Base-by-base conservation (phyloP, 1,284 basidiomycete genomes). In the Cryptococcus jaspeensis region DNA sequence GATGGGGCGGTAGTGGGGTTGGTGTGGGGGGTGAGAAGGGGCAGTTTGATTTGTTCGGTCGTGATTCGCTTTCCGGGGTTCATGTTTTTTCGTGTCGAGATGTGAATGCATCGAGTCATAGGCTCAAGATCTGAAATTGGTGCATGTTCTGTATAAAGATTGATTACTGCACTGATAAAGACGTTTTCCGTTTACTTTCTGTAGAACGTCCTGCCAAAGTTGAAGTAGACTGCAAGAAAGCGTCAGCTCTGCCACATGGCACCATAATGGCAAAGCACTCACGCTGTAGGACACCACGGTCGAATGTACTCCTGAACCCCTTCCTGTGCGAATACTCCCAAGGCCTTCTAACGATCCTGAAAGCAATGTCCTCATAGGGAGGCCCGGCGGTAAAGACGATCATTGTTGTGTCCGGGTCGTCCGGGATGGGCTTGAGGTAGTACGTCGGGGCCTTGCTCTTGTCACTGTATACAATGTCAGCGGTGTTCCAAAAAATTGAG, bases 281-380 rank as follows among this genome's bases (percentile, higher is more conserved):
- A 73, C 72, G 49, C 52, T 81, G 80, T 51, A 81, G 61, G 3
- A 84, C 81, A n/a, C 83, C 83, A 38, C 82, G 73, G 60, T 84
- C 83, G 65, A 84, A 84, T 38, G 79, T 79, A 60, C 79, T 80
- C 56, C 81, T 70, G 73, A 84, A 84, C 0, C 83, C 83, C 37
- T 80, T 72, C 42, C 69, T 57, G 58, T 99, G 95, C 51, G 91
- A 93, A 77, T 92, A 95, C 72, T 99, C 96, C 96, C 96, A 99
- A 76, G 95, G 93, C 55, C 90, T 84, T 69, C 97, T 92, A 53
- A 99, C 95, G 64, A 99, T 96, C 56, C 92, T 84, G 81, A 99
- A 99, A 16, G 94, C 96, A 62, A 99, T 93, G 71, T 99, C 96
- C 79, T 99, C 96, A 73, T 99, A 99, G 1, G 96, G 96, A 49